Evolutionary conservation across 495 filamentous ascomycete species (phyloP), one percentile per base, ranked within the genome.

Genomic region (Ascobolus immersus): DNA sequence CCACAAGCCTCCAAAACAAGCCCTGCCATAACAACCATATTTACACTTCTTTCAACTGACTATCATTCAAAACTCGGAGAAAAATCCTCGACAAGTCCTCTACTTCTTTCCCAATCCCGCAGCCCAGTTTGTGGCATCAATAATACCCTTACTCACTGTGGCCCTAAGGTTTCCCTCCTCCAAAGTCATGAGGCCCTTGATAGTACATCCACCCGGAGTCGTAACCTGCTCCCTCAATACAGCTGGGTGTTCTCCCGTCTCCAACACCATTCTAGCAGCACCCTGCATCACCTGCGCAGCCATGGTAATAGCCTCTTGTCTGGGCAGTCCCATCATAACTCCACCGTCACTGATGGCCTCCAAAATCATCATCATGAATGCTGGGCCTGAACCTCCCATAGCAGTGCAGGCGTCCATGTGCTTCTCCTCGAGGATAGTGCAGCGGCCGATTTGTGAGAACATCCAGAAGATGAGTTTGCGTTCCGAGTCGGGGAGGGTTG

Each of bases 131-230:
- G 77, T 74, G 22, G 77, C 73, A 51, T 80, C 72, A 40, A 75
- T 58, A n/a, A 84, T 67, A 6, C 76, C 68, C 47, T 65, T 67
- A 8, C 73, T 62, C 17, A 81, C 61, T 5, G 65, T 68, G 0
- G 69, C 69, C 39, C 75, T 61, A 19, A 81, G 69, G 1, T 62
- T 57, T 2, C 72, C 74, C 42, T 84, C 77, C 51, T 84, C 77
- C 9, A 84, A 51, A 20, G 77, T 73, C 36, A 77, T 41, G 42
- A 81, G 44, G 3, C 77, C 77, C 1, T 69, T 71, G 43, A 80
- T 80, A 9, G 74, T 82, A 48, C 77, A 81, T 2, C 77, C 77
- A 4, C 75, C 77, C 0, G 77, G 77, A 5, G 77, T 81, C 35
- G 58, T 67, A 11, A 84, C 73, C 54, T 78, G 78, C 35, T 84